Base-by-base conservation (phyloP, 106 monocot species). In the Agapanthus africanus region DNA sequence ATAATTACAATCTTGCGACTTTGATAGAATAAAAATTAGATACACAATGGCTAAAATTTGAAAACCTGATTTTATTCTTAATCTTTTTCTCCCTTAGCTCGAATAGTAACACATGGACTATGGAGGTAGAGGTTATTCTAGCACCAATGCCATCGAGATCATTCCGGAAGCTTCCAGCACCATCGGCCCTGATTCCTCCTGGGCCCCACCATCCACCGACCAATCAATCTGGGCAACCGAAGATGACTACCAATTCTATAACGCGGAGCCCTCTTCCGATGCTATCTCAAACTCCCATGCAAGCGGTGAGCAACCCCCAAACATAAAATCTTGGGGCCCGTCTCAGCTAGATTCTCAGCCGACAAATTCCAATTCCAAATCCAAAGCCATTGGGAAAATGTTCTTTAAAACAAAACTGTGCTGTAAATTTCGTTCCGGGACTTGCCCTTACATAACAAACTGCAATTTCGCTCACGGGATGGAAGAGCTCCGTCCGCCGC, bases 321-420 rank as follows among this genome's bases (percentile, higher is more conserved):
- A 38, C 75, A 91, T 85, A 72, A 88, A 88, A 68, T 1, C 81
- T 8, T n/a, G 90, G 28, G 54, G 54, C 19, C 54, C 54, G 61
- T 68, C 41, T 28, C 74, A 65, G 36, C 76, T 34, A 34, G 83
- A 81, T 15, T 66, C 66, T 46, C 67, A 46, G 33, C 11, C 47
- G 33, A 41, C 8, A 0, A 68, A 66, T 11, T 76, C 74, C 1
- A 77, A 21, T 33, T 47, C 77, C 71, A 84, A 80, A 44, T 85
- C 97, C 8, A 85, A 80, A 19, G 86, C 84, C 30, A 78, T 90
- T 11, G 97, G 97, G 19, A 90, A 85, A 68, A 99, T 99, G 93
- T 99, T 93, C 83, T 99, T 99, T 74, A 99, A 99, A 75, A 99
- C 99, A 6, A 99, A 93, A 76, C 81, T 99, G 22, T 99, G 99